These are phyloP conservation scores for Leptoxyphium fumago DNA, from an alignment of 2,329 filamentous ascomycete species.

Conservation along the genomic window DNA sequence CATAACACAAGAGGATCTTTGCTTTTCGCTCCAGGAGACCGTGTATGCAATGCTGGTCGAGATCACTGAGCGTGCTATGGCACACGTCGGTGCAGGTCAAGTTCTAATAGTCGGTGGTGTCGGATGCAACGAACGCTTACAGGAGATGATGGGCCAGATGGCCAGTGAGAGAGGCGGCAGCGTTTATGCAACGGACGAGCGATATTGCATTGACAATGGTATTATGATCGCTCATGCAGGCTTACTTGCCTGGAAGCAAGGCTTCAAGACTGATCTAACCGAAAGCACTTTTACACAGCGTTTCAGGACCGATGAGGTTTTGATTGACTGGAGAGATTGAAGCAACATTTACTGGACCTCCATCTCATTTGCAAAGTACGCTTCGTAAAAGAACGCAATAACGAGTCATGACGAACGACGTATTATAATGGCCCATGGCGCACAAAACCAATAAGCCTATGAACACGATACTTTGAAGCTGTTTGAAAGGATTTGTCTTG, in stretches of 20 bases:
- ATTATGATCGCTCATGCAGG: conserved; percentile 99
- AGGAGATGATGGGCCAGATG: conserved; percentile 99
- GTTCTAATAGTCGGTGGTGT: conserved; percentile 93
- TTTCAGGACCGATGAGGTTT: conserved; percentile 36
- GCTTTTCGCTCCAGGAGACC: conserved; percentile 90
- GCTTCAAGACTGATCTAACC: conserved; percentile 59
- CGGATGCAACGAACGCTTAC: conserved; percentile 82
- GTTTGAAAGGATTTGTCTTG: no score
- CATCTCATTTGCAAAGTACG: no score
- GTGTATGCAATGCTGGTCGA: conserved; percentile 95
- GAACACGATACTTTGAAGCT: no score
- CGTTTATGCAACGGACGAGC: conserved; percentile 88
- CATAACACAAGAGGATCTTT: conserved; percentile 71
- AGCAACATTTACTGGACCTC: neutral
- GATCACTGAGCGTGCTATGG: conserved; percentile 97
- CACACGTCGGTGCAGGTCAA: conserved; percentile 79
- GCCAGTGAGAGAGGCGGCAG: conserved; percentile 73
- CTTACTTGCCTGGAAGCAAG: conserved; percentile 67
- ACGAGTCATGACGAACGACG: no score
- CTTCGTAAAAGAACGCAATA: no score
- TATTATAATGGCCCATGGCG: no score
- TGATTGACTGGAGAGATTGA: conserved; percentile 35
- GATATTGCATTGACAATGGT: conserved; percentile 97
- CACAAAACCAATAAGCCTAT: no score
- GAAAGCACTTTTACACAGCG: conserved; percentile 57